phyloP scores from a whole-genome alignment of 257 asterid species.

The Prunella vulgaris region DNA sequence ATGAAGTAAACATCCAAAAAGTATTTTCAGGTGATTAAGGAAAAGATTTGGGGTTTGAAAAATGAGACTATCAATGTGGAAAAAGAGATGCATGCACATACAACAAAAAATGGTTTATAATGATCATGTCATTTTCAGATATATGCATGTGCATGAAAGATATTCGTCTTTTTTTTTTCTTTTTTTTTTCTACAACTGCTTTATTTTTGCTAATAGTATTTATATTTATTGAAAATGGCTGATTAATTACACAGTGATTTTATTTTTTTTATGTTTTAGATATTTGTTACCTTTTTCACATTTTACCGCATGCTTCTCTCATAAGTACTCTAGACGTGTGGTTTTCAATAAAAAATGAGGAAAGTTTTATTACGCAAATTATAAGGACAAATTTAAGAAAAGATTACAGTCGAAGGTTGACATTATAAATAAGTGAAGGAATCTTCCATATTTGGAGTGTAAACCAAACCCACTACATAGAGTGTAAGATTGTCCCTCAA shows the following conservation, averaged over 20 bases:
- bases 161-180: no score
- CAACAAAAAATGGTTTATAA: background rate
- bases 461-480: slow-evolving; percentile 18
- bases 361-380: background rate
- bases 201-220: no score
- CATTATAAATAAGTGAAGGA: background rate
- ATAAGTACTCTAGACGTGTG: background rate
- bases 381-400: background rate
- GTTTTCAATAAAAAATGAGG: background rate
- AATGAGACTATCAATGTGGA: slow-evolving; percentile 24
- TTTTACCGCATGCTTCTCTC: no score
- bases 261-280: no score
- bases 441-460: background rate
- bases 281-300: no score
- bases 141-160: slow-evolving; percentile 14
- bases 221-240: no score
- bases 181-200: no score
- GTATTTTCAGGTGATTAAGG: slow-evolving; percentile 19
- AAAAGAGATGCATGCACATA: background rate
- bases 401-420: slow-evolving; percentile 4
- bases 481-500: background rate
- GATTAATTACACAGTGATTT: no score
- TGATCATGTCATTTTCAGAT: background rate
- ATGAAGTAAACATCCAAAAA: background rate
- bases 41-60: slow-evolving; percentile 29